Evolutionary conservation across 2,329 filamentous ascomycete species (phyloP), one percentile per base, ranked within the genome.

Genomic region (Sphaerulina musiva): DNA sequence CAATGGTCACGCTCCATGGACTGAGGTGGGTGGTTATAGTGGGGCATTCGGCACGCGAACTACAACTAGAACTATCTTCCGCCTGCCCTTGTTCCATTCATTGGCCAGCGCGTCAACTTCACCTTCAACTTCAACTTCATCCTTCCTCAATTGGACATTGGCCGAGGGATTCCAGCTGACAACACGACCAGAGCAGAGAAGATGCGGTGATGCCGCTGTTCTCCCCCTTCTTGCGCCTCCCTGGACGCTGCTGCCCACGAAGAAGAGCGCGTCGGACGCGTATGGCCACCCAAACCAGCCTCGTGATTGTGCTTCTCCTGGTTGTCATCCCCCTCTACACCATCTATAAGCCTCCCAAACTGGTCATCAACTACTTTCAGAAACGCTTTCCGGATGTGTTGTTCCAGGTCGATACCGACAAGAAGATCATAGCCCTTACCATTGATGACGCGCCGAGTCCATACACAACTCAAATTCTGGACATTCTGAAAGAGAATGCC

Each of bases 401-500:
- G 11, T 95, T 86, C 77, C 84, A 87, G 61, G 78, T 87, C 29
- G 69, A 74, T 0, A 77, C 79, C 1, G 63, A 72, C 7, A 73
- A 80, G 46, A 87, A 85, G 65, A 72, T 92, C 26, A 77, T 95
- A 14, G 90, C 88, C 0, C 77, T 96, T 39, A 95, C 89, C 1
- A 85, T 95, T 64, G 90, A 95, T 73, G 90, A 95, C 72, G 86
- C 84, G 29, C 90, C 90, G 0, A 91, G 86, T 1, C 71, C 78
- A 42, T 78, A 87, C 69, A 95, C 90, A 1, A 66, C 71, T 43
- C 80, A 84, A 53, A 90, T 95, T 55, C 73, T 90, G 51, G 72
- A 81, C 42, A 73, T 88, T 0, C 76, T 95, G n/a, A 74, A 76
- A 36, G 68, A 69, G 5, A 78, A 89, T 65, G 77, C 79, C 53